Evolutionary conservation across 768 basidiomycete species (phyloP).

Genomic region (Russula emetica): DNA sequence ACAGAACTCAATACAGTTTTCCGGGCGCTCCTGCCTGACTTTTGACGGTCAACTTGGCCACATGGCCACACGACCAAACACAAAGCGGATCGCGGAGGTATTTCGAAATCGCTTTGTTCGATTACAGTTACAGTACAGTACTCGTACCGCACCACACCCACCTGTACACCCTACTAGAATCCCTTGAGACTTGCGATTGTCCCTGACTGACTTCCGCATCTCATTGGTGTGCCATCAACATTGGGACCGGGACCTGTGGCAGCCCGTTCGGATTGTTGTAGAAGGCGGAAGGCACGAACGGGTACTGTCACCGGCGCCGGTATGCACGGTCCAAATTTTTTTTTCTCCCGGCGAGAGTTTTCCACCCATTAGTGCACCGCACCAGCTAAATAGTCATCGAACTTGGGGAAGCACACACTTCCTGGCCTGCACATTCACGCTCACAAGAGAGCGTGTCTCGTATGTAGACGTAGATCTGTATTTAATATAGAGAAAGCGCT

Average conservation of each 20-base stretch:
- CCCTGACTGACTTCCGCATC: not conserved
- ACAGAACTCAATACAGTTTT: no score
- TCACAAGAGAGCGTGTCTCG: not conserved
- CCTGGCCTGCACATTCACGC: not conserved
- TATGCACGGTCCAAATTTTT: not conserved
- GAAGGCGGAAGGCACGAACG: not conserved
- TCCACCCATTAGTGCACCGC: not conserved
- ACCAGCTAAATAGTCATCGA: not conserved
- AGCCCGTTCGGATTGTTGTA: no score
- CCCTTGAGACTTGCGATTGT: not conserved
- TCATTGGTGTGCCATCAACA: not conserved
- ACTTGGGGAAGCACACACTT: not conserved
- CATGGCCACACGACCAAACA: not conserved
- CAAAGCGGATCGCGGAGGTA: no score
- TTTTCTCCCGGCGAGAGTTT: not conserved
- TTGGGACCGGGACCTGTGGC: no score
- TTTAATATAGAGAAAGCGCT: not conserved
- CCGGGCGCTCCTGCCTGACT: no score
- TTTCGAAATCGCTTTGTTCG: not conserved
- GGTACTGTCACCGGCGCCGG: not conserved
- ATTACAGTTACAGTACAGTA: no score
- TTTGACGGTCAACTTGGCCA: slow-evolving; percentile 3
- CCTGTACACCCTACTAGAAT: not conserved
- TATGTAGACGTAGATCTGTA: not conserved
- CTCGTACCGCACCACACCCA: not conserved